phyloP scores from a whole-genome alignment of 2,329 filamentous ascomycete genomes.

The Ophiostoma triangulosporum region DNA sequence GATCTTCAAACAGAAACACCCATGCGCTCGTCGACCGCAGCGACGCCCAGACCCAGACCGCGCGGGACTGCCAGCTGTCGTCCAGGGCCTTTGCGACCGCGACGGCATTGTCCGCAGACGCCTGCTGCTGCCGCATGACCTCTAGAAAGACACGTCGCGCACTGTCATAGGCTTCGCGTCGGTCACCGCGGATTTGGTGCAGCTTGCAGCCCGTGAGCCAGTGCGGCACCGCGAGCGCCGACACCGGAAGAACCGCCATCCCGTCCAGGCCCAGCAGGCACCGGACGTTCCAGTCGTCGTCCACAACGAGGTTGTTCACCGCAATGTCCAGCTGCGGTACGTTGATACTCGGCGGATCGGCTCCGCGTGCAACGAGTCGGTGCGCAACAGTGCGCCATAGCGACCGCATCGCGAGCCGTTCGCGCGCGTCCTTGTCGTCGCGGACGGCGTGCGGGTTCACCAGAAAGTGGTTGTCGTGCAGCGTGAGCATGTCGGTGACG shows the following conservation, averaged over 20 bases:
- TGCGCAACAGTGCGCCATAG: conserved; percentile 16
- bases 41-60: background rate
- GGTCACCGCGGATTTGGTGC: conserved; percentile 5
- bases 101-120: background rate
- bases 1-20: background rate
- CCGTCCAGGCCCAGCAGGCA: conserved; percentile 20
- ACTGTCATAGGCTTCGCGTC: conserved; percentile 7
- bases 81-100: background rate
- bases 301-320: conserved; percentile 21
- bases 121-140: background rate
- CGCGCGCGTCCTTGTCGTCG: conserved; percentile 15
- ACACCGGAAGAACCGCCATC: conserved; percentile 18
- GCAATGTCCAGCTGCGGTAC: conserved; percentile 18
- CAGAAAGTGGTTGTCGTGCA: conserved; percentile 18
- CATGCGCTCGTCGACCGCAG: background rate
- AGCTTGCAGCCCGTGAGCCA: conserved; percentile 18
- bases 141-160: conserved; percentile 12
- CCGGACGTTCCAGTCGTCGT: conserved; percentile 21
- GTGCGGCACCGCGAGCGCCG: conserved; percentile 18
- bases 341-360: conserved; percentile 16
- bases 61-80: background rate
- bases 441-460: conserved; percentile 15
- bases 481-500: conserved; percentile 16
- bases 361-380: conserved; percentile 7
- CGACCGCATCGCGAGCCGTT: conserved; percentile 16